These are phyloP conservation scores for Emmonsia crescens DNA, from an alignment of 2,329 filamentous ascomycete genomes.

Conservation along the genomic window DNA sequence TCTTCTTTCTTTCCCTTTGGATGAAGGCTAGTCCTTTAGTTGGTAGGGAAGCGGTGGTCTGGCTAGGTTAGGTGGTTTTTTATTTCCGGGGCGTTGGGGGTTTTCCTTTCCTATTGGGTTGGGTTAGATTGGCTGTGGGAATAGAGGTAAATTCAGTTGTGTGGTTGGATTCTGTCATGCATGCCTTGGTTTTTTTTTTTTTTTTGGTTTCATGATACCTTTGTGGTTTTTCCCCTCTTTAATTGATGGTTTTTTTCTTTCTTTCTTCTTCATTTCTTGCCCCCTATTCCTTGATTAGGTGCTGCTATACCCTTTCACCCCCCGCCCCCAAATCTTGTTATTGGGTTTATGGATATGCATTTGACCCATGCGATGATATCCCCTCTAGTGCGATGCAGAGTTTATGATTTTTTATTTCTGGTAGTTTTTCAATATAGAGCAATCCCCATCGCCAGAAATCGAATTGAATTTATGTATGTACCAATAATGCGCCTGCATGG, in stretches of 20 bases:
- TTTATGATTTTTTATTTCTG: background rate
- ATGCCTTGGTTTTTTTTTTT: background rate
- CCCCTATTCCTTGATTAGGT: background rate
- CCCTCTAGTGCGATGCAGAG: background rate
- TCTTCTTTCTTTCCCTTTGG: slow-evolving; percentile 4
- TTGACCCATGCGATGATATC: background rate
- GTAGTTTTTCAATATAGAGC: background rate
- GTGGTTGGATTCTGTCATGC: background rate
- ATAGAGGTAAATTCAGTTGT: background rate
- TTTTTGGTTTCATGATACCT: background rate
- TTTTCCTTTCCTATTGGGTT: background rate
- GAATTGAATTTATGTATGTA: background rate
- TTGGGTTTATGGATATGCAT: background rate
- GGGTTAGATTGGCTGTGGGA: background rate
- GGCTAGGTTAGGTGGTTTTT: background rate
- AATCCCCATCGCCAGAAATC: slow-evolving; percentile 1
- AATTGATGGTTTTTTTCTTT: background rate
- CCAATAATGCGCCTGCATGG: background rate
- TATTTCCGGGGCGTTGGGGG: background rate
- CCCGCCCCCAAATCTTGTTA: background rate
- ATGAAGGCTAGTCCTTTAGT: background rate
- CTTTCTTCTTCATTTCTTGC: background rate
- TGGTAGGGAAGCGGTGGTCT: background rate
- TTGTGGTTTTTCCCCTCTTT: background rate
- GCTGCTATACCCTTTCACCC: background rate